Evolutionary conservation across 495 filamentous ascomycete species (phyloP).

Genomic region (Podospora pseudopauciseta): DNA sequence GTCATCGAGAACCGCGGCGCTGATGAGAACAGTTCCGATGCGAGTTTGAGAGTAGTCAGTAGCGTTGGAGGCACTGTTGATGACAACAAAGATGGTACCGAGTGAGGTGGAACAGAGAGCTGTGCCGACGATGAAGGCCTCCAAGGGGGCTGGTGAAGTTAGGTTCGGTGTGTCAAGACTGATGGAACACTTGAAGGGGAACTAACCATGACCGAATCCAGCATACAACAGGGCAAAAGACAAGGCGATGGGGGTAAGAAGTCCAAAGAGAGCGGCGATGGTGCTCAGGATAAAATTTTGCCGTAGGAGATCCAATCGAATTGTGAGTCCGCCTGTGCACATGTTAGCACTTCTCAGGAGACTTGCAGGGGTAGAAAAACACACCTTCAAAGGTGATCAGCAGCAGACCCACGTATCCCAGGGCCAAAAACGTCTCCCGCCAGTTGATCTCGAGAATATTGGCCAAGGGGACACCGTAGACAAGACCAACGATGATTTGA

Average conservation of each 20-base stretch:
- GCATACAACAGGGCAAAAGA: constrained; percentile 56
- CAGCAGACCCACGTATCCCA: constrained; percentile 77
- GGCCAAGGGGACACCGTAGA: constrained; percentile 62
- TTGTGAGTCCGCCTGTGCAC: constrained; percentile 55
- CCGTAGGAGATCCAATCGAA: constrained; percentile 54
- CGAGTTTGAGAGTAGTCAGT: constrained; percentile 54
- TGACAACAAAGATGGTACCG: constrained; percentile 74
- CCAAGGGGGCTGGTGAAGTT: constrained; percentile 43
- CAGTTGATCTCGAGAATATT: constrained; percentile 44
- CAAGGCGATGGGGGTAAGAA: constrained; percentile 61
- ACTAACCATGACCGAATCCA: constrained; percentile 24
- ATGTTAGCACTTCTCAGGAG: not conserved
- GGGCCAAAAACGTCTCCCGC: constrained; percentile 58
- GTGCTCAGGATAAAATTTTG: constrained; percentile 61
- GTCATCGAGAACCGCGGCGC: constrained; percentile 80
- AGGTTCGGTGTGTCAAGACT: not conserved
- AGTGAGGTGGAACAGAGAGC: constrained; percentile 73
- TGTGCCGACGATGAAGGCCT: constrained; percentile 72
- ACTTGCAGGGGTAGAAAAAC: not conserved
- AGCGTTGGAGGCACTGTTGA: constrained; percentile 46
- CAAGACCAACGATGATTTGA: constrained; percentile 67
- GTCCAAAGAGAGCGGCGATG: constrained; percentile 60
- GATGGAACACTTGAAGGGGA: not conserved
- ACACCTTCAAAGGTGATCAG: constrained; percentile 65
- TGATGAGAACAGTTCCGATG: constrained; percentile 64